Percentiles rank a stretch among this genome's conserved stretches.
Conservation (phyloP, 257 asterid genomes). For the Anisodus acutangulus region DNA sequence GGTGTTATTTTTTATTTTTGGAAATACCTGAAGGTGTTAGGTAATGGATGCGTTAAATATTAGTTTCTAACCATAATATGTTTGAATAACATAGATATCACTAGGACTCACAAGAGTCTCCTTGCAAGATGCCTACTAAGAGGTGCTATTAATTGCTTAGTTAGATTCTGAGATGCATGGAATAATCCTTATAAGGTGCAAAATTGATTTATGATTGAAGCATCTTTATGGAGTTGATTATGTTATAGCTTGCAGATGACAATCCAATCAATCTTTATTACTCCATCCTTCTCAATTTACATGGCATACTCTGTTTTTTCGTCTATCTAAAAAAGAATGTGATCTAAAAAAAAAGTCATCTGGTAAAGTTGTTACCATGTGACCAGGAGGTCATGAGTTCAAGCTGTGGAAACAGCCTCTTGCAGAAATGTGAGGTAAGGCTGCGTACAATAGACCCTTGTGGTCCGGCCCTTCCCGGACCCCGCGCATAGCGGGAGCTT, state of each 20-base stretch:
- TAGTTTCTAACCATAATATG: not conserved
- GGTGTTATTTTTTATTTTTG: not conserved
- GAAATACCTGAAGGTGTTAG: not conserved
- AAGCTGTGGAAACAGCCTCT: too few species aligned
- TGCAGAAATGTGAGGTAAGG: too few species aligned
- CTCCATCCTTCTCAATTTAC: not conserved
- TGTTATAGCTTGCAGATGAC: conserved; percentile 8
- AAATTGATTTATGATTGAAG: not conserved
- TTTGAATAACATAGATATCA: not conserved
- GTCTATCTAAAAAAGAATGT: not conserved
- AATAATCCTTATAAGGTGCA: not conserved
- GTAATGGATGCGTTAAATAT: not conserved
- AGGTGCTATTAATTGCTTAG: too few species aligned
- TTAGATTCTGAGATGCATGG: too few species aligned
- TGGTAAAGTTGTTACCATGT: too few species aligned
- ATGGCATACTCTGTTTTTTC: not conserved
- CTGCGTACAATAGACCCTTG: too few species aligned
- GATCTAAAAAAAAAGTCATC: too few species aligned
- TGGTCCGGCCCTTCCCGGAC: too few species aligned
- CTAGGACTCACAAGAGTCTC: not conserved
- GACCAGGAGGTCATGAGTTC: too few species aligned
- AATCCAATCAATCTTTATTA: not conserved
- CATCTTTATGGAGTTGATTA: not conserved
- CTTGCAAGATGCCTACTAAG: not conserved
- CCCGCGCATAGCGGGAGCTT: too few species aligned